Base-by-base conservation (phyloP, 2,329 filamentous ascomycete genomes). In the Penicillium sp. region DNA sequence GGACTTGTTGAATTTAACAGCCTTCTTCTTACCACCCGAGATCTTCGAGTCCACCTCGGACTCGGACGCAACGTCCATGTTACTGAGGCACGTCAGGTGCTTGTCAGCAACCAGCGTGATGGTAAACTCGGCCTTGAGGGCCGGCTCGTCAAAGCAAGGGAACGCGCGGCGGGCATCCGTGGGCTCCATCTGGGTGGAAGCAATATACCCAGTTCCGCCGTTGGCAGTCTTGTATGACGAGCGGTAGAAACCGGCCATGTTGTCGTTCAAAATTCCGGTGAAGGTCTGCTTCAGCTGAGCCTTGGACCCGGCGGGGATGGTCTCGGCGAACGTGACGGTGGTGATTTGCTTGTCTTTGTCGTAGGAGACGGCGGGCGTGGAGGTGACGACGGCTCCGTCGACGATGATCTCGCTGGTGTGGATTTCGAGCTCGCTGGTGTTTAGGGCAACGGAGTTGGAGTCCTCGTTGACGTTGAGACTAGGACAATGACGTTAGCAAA, bases 221-320 rank as follows among this genome's bases (percentile, higher is more conserved):
- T 94, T 85, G 49, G 83, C 76, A 60, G 85, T 86, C 79, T 94
- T 95, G 81, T 93, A 97, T 6, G 91, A 95, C 1, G 91, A 96
- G 58, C 93, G 86, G 77, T 97, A 97, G 82, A 97, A 97, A 48
- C 93, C 93, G 49, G 92, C 92, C 91, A 97, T 96, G 76, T 94
- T 93, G 72, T 96, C 90, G 73, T 96, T 96, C 67, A 96, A 78
- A 45, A 80, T 82, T 42, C 91, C 91, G 9, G 83, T 86, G 74
- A 95, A 96, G 64, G 83, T 87, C 66, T 91, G 84, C 68, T 86
- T 86, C 60, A 95, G 76, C 74, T 87, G 86, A 20, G 89, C 90
- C 79, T 91, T 92, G 67, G 83, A 81, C 23, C 89, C 91, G 61
- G 88, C 88, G 21, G 84, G 74, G 60, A 97, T 79, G 47, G 80